Conservation (phyloP, 2,329 filamentous ascomycete species). For the Cordyceps pruinosa region DNA sequence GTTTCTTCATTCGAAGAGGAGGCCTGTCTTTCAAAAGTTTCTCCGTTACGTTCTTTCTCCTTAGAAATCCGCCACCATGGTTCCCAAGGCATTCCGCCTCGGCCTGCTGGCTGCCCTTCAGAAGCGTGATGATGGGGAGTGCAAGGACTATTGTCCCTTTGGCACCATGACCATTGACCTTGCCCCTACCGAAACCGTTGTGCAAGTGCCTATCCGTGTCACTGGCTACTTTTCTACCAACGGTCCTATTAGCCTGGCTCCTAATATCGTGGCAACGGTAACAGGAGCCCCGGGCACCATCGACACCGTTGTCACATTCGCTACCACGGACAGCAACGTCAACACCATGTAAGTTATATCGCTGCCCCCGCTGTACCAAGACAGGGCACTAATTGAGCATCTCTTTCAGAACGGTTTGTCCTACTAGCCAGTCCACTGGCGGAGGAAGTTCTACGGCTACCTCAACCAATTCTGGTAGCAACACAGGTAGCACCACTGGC, state of each 20-base stretch:
- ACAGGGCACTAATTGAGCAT: neutral
- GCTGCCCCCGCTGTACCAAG: neutral
- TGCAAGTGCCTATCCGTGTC: neutral
- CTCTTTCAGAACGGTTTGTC: neutral
- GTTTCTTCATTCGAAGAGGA: neutral
- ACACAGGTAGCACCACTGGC: neutral
- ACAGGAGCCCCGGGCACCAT: conserved; percentile 3
- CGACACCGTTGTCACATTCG: conserved; percentile 6
- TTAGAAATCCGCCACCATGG: neutral
- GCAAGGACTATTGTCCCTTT: neutral
- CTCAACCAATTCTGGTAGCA: neutral
- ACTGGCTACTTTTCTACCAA: conserved; percentile 8
- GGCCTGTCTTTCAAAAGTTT: neutral
- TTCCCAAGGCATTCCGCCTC: conserved; percentile 3
- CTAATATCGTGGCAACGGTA: neutral
- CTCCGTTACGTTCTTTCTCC: neutral
- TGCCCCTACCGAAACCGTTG: neutral
- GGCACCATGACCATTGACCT: neutral
- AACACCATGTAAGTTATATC: neutral
- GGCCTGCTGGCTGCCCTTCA: neutral
- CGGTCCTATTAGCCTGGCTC: neutral
- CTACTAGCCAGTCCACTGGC: neutral
- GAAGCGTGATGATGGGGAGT: neutral
- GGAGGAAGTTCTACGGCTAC: neutral
- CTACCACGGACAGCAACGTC: neutral